phyloP scores from a whole-genome alignment of 768 basidiomycete species.

The Coprinopsis sp. region DNA sequence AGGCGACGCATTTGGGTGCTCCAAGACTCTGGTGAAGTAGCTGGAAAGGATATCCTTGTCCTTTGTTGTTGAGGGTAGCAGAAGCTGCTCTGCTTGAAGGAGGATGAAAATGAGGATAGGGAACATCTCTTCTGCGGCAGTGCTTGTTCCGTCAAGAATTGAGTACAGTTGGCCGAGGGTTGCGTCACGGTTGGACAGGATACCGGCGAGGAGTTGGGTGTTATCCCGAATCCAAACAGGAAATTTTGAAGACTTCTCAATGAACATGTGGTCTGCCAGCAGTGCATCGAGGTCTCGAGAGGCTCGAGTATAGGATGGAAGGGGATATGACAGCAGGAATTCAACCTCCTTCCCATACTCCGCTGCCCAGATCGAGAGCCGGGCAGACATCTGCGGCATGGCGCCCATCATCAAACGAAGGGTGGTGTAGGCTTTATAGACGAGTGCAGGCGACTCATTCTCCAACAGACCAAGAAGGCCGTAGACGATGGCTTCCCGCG shows the following conservation, averaged over 20 bases:
- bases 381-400: slow-evolving; percentile 24
- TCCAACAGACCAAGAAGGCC: slow-evolving; percentile 58
- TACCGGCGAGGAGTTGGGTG: slow-evolving; percentile 52
- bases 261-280: slow-evolving; percentile 27
- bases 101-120: slow-evolving; percentile 73
- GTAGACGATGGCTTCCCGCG: slow-evolving; percentile 48
- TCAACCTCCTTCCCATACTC: slow-evolving; percentile 43
- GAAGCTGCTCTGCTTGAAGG: slow-evolving; percentile 35
- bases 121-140: slow-evolving; percentile 62
- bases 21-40: slow-evolving; percentile 58
- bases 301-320: slow-evolving; percentile 27
- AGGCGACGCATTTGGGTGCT: slow-evolving; percentile 29
- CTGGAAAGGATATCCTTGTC: slow-evolving; percentile 34
- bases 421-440: slow-evolving; percentile 58
- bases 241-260: slow-evolving; percentile 47
- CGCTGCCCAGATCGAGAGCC: slow-evolving; percentile 27
- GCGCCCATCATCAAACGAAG: slow-evolving; percentile 55
- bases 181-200: slow-evolving; percentile 45
- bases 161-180: slow-evolving; percentile 69
- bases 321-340: slow-evolving; percentile 44
- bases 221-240: slow-evolving; percentile 58
- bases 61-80: background rate
- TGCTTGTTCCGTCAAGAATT: slow-evolving; percentile 49
- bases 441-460: slow-evolving; percentile 40
- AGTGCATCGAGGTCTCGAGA: slow-evolving; percentile 32